Evolutionary conservation across 805 yeast species (phyloP).

Genomic region (Lachancea sp.): DNA sequence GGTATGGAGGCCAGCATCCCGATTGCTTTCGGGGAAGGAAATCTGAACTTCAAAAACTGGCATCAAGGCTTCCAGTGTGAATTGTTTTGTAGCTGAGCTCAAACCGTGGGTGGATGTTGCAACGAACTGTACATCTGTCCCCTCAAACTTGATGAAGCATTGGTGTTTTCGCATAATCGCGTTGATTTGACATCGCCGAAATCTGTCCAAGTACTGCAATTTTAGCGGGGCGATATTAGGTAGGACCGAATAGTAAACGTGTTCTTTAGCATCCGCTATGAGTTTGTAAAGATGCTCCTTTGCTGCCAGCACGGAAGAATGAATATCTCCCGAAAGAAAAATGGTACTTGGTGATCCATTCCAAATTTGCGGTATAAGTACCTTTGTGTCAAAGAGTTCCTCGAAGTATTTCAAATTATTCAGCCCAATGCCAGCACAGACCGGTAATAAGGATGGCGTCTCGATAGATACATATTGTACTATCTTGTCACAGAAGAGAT

Average conservation of each 20-base stretch:
- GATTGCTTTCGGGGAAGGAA: slow-evolving; percentile 8
- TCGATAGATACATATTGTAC: slow-evolving; percentile 20
- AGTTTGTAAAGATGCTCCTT: slow-evolving; percentile 15
- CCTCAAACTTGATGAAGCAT: slow-evolving; percentile 22
- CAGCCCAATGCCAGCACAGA: slow-evolving; percentile 19
- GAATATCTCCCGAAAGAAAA: slow-evolving; percentile 19
- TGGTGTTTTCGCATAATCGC: slow-evolving; percentile 27
- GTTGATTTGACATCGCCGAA: slow-evolving; percentile 16
- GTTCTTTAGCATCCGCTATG: slow-evolving; percentile 8
- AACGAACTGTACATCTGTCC: slow-evolving; percentile 21
- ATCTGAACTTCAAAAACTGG: slow-evolving; percentile 25
- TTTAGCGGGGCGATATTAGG: slow-evolving; percentile 22
- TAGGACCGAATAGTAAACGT: slow-evolving; percentile 16
- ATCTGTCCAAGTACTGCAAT: slow-evolving; percentile 18
- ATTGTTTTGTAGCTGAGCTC: slow-evolving; percentile 19
- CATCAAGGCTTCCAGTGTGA: slow-evolving; percentile 25
- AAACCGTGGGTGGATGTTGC: slow-evolving; percentile 18
- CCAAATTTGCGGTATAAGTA: slow-evolving; percentile 17
- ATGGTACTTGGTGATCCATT: slow-evolving; percentile 10
- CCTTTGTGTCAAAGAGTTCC: slow-evolving; percentile 17
- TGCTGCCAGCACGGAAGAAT: slow-evolving; percentile 18
- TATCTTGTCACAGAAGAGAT: slow-evolving; percentile 12
- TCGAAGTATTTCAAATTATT: slow-evolving; percentile 16
- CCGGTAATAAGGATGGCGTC: slow-evolving; percentile 21
- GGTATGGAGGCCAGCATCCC: neutral